Conservation (phyloP, 1,284 basidiomycete species). For the Schizophyllum amplum region DNA sequence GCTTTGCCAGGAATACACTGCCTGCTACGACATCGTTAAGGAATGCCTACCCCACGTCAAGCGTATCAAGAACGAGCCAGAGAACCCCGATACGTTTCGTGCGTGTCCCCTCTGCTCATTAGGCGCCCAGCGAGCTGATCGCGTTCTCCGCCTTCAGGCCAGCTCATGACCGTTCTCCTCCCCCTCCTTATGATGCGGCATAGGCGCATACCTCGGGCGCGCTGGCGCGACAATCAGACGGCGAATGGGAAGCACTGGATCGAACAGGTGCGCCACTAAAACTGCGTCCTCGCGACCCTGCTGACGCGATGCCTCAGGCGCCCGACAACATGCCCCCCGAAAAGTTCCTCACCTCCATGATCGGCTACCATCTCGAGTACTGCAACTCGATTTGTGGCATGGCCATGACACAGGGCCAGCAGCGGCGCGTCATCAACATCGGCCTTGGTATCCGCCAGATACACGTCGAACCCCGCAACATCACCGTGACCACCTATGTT, state of each 20-base stretch:
- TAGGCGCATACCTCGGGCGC: conserved; percentile 62
- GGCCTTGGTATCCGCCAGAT: conserved; percentile 67
- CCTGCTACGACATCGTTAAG: conserved; percentile 46
- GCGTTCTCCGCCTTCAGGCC: conserved; percentile 38
- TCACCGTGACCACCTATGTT: conserved; percentile 49
- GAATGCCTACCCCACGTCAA: conserved; percentile 48
- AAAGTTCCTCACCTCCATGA: conserved; percentile 59
- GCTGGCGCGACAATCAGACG: conserved; percentile 59
- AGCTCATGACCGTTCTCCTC: conserved; percentile 63
- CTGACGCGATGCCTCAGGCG: conserved; percentile 22
- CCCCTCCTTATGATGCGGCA: conserved; percentile 80
- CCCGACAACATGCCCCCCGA: conserved; percentile 52
- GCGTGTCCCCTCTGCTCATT: conserved; percentile 21
- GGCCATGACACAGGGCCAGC: conserved; percentile 73
- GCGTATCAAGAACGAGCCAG: conserved; percentile 39
- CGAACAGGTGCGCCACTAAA: too few relatives aligned
- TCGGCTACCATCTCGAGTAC: conserved; percentile 67
- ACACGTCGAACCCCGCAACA: conserved; percentile 47
- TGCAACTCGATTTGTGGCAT: conserved; percentile 65
- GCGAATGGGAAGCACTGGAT: conserved; percentile 71
- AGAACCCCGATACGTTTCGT: conserved; percentile 57
- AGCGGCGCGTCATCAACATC: conserved; percentile 67
- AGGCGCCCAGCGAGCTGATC: neutral
- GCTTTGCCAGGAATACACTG: conserved; percentile 55
- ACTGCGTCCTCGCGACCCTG: conserved; percentile 4